Percentiles rank a stretch among this genome's conserved stretches.
Conservation (phyloP, 1,284 basidiomycete species). For the Vanrija sp. region DNA sequence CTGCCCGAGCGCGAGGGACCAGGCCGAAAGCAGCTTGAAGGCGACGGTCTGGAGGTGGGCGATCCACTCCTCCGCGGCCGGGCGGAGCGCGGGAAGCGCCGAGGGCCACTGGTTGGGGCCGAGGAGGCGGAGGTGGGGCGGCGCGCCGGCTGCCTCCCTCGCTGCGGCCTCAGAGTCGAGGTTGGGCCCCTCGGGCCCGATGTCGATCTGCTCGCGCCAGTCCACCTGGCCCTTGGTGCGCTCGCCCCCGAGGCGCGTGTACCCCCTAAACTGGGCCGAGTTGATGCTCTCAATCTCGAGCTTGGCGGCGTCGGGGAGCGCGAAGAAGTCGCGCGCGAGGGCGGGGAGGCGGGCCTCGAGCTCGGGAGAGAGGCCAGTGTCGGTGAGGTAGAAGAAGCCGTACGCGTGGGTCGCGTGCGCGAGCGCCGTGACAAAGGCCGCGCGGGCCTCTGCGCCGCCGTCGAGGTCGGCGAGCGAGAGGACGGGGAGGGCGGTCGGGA, state of each 20-base stretch:
- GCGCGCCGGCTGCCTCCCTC: background rate
- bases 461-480: background rate
- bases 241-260: background rate
- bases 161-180: background rate
- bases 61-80: background rate
- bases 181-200: background rate
- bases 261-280: background rate
- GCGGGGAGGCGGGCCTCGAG: constrained; percentile 20
- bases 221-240: background rate
- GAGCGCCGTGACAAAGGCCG: background rate
- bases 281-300: constrained; percentile 25
- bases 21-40: background rate
- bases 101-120: background rate
- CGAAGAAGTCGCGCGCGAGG: constrained; percentile 26
- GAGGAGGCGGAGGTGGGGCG: background rate
- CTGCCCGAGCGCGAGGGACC: background rate
- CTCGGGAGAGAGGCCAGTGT: constrained; percentile 19
- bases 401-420: background rate
- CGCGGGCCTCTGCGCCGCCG: background rate
- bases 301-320: constrained; percentile 22
- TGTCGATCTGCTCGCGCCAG: background rate
- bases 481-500: background rate
- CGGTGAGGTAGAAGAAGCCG: constrained; percentile 31
- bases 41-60: background rate
- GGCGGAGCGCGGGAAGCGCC: background rate